Evolutionary conservation across 495 filamentous ascomycete species (phyloP).

Genomic region (Lepraria neglecta): DNA sequence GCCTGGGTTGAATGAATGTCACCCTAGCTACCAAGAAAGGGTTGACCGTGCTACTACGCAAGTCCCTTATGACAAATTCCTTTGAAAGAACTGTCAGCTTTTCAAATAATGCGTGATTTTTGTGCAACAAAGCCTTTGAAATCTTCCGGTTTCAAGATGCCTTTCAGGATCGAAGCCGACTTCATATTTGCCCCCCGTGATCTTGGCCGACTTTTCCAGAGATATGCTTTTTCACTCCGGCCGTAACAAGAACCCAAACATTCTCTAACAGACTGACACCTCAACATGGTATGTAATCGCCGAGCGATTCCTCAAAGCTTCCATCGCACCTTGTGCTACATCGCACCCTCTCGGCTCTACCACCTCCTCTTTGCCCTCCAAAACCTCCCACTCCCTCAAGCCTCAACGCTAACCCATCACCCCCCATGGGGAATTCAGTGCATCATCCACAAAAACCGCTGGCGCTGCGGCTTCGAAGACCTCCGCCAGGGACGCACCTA

Average conservation of each 20-base stretch:
- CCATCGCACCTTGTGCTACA: too few species aligned
- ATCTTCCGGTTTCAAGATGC: too few species aligned
- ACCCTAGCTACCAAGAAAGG: background rate
- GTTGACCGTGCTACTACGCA: background rate
- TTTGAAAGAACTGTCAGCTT: slow-evolving; percentile 1
- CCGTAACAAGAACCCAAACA: too few species aligned
- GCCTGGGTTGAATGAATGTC: too few species aligned
- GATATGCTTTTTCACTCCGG: too few species aligned
- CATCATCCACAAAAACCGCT: slow-evolving; percentile 5
- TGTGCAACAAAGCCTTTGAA: background rate
- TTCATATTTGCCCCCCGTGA: too few species aligned
- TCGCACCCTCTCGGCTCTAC: background rate
- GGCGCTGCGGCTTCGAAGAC: background rate
- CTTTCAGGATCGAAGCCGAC: background rate
- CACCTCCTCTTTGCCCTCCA: too few species aligned
- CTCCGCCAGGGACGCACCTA: slow-evolving; percentile 5
- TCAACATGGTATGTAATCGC: too few species aligned
- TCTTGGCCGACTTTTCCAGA: too few species aligned
- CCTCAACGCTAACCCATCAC: background rate
- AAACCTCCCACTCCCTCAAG: background rate
- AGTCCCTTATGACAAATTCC: slow-evolving; percentile 1
- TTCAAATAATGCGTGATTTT: background rate
- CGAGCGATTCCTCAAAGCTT: too few species aligned
- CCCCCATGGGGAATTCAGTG: background rate
- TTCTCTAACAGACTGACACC: too few species aligned